These are phyloP conservation scores for Phalaenopsis hybrid DNA, from an alignment of 116 monocot genomes.

Conservation along the genomic window DNA sequence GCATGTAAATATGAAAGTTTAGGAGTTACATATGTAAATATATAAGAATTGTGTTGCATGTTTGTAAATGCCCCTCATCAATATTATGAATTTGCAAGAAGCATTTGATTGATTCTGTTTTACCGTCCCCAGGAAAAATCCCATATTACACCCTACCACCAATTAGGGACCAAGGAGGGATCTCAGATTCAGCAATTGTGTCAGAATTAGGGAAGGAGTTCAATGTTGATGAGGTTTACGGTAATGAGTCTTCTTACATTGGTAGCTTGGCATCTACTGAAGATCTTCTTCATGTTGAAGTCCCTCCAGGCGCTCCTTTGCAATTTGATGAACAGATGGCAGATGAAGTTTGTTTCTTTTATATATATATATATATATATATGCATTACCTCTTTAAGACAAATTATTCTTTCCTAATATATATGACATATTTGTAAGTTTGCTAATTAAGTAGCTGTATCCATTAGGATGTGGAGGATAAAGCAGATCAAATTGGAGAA, in stretches of 20 bases:
- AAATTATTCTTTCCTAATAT: background rate
- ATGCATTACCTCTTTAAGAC: background rate
- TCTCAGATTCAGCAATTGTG: slow-evolving; percentile 41
- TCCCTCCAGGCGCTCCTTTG: slow-evolving; percentile 49
- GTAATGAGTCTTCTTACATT: slow-evolving; percentile 65
- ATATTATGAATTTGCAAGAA: slow-evolving; percentile 4
- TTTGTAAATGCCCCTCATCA: background rate
- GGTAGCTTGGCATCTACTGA: slow-evolving; percentile 61
- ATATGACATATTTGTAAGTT: background rate
- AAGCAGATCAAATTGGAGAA: slow-evolving; percentile 17
- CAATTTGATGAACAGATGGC: slow-evolving; percentile 67
- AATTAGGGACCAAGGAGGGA: slow-evolving; percentile 29
- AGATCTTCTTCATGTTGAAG: slow-evolving; percentile 70
- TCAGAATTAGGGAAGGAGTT: slow-evolving; percentile 82
- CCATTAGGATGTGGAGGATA: slow-evolving; percentile 31
- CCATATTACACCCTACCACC: slow-evolving; percentile 92
- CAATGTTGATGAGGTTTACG: slow-evolving; percentile 80
- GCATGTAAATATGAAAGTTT: too few species aligned
- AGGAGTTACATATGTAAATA: too few species aligned
- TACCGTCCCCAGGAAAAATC: slow-evolving; percentile 61
- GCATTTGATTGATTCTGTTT: slow-evolving; percentile 10
- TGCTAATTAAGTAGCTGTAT: background rate
- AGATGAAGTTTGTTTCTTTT: slow-evolving; percentile 48
- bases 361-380: too few species aligned
- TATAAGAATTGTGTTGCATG: too few species aligned